phyloP scores from a whole-genome alignment of 192 early-diverging fungal genomes.

The Podila epigama region DNA sequence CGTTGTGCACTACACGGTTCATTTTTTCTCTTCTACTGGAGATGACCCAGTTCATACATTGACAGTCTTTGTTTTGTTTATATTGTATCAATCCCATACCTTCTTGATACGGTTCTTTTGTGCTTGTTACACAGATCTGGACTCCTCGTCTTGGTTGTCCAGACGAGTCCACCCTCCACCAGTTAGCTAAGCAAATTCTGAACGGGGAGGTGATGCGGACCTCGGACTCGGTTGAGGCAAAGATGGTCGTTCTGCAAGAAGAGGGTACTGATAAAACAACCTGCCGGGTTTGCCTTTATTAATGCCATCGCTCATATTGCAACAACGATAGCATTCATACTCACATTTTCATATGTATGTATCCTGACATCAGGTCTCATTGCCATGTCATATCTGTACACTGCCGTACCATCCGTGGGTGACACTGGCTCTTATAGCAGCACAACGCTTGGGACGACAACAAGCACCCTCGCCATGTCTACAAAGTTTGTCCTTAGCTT shows the following conservation, averaged over 20 bases:
- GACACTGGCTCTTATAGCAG: conserved; percentile 31
- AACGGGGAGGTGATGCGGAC: conserved; percentile 60
- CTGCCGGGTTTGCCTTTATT: neutral
- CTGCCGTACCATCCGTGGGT: conserved; percentile 29
- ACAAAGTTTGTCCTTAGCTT: conserved; percentile 55
- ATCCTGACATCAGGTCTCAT: conserved; percentile 23
- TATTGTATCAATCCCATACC: neutral
- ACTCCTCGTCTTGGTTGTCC: conserved; percentile 42
- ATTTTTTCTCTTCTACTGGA: no score
- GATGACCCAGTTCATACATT: no score
- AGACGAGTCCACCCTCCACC: conserved; percentile 41
- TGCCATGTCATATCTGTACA: conserved; percentile 44
- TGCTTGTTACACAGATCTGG: conserved; percentile 26
- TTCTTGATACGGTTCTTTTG: neutral
- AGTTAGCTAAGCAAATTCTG: conserved; percentile 57
- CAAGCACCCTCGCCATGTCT: conserved; percentile 42
- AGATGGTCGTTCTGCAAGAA: conserved; percentile 57
- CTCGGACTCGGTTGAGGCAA: conserved; percentile 50
- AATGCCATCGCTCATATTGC: neutral
- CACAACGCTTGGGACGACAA: conserved; percentile 25
- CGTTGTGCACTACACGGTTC: neutral
- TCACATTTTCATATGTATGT: neutral
- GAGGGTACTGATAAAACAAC: conserved; percentile 24
- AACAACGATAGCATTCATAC: neutral
- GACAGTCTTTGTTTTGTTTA: neutral